Evolutionary conservation across 495 filamentous ascomycete genomes (phyloP), one percentile per base, ranked within the genome.

Genomic region (Aspergillus leporis): DNA sequence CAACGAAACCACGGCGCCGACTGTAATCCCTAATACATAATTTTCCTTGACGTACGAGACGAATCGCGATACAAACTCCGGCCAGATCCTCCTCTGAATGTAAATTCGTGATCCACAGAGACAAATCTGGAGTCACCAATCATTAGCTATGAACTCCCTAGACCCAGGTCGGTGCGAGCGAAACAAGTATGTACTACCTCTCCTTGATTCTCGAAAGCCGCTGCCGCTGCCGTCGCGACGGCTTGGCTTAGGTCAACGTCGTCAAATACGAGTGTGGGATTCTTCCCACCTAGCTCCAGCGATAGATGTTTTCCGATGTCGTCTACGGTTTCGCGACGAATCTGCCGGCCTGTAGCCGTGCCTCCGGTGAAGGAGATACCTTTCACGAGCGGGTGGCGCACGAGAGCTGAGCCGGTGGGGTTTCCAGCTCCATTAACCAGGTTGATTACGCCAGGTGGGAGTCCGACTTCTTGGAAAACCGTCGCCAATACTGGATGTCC

Each of bases 101-200:
- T 79, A 81, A n/a, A 84, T 64, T 3, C 79, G 60, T 0, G 74
- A 77, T 13, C 74, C 75, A 31, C 77, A 75, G 50, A 78, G 72
- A 68, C 81, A 84, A n/a, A 77, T 53, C 51, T 53, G 21, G 50
- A n/a, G n/a, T n/a, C n/a, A n/a, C n/a, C n/a, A n/a, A n/a, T n/a
- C n/a, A n/a, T n/a, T n/a, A n/a, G n/a, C n/a, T n/a, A n/a, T n/a
- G n/a, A n/a, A n/a, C n/a, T n/a, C n/a, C n/a, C n/a, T n/a, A n/a
- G n/a, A 12, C 18, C 5, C 4, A 9, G 51, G n/a, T 51, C 25
- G 6, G 25, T 28, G 25, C 6, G 6, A 28, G 25, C 3, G 19
- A 7, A 28, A 38, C 3, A 3, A 7, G 51, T n/a, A 4, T 10
- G 18, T 2, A 9, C 3, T 40, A 53, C 69, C 61, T 85, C 80